Conservation (phyloP, 2,329 filamentous ascomycete genomes). For the Colletotrichum sp. region DNA sequence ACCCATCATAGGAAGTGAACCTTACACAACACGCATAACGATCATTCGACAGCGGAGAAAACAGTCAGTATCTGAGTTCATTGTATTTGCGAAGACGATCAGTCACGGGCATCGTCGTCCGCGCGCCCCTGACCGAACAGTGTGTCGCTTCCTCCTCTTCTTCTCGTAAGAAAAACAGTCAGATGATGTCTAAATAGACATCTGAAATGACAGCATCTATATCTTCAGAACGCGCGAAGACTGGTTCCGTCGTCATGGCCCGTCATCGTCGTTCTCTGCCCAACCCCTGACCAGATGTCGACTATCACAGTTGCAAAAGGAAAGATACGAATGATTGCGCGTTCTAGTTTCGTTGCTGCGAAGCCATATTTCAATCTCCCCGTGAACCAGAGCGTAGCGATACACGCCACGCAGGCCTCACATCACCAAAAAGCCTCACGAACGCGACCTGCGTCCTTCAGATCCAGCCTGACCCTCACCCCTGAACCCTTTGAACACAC, state of each 20-base stretch:
- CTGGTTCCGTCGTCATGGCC: neutral
- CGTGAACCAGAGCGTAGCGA: neutral
- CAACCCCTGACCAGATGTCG: neutral
- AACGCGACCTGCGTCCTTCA: neutral
- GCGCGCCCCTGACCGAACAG: neutral
- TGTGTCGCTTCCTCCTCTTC: neutral
- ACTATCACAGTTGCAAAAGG: neutral
- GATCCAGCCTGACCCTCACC: neutral
- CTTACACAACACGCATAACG: accelerated
- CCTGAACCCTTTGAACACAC: neutral
- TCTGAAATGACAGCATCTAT: neutral
- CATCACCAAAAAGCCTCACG: neutral
- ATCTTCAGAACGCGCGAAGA: neutral
- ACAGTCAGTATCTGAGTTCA: neutral
- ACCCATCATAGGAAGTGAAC: neutral
- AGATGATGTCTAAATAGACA: neutral
- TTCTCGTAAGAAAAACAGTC: neutral
- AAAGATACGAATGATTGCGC: neutral
- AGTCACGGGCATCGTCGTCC: neutral
- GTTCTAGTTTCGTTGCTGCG: accelerated
- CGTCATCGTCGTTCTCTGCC: neutral
- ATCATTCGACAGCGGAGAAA: accelerated
- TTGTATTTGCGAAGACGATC: neutral
- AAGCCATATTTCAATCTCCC: accelerated
- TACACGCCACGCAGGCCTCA: neutral